phyloP scores from a whole-genome alignment of 2,329 filamentous ascomycete species.

The Trichoderma sp. region DNA sequence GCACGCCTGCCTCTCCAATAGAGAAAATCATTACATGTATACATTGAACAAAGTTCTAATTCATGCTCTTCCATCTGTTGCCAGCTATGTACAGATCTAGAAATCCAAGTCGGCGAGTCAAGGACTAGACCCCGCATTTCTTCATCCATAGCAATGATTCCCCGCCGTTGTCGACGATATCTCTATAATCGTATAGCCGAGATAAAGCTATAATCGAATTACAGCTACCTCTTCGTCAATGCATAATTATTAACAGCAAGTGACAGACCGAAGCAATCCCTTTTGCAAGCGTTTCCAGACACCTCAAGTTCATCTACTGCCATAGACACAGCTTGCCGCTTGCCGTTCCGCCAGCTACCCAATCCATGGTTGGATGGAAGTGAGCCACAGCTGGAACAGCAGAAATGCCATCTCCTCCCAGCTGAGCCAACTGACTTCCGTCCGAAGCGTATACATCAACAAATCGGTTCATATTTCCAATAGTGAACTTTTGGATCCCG shows the following conservation, averaged over 20 bases:
- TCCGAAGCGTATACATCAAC: slow-evolving; percentile 84
- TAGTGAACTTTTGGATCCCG: slow-evolving; percentile 81
- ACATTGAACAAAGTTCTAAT: background rate
- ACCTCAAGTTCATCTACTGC: slow-evolving; percentile 55
- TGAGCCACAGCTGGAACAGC: slow-evolving; percentile 91
- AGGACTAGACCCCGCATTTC: background rate
- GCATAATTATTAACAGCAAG: background rate
- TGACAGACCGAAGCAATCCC: background rate
- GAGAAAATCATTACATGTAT: background rate
- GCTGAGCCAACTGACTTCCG: slow-evolving; percentile 84
- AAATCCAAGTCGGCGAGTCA: background rate
- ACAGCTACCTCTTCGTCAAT: background rate
- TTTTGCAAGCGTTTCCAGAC: background rate
- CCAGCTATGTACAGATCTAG: slow-evolving; percentile 1
- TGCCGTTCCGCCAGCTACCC: slow-evolving; percentile 89
- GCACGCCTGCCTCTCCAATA: background rate
- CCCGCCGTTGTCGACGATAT: background rate
- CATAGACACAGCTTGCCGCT: slow-evolving; percentile 93
- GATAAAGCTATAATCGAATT: background rate
- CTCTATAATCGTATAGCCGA: background rate
- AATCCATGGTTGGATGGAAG: slow-evolving; percentile 84
- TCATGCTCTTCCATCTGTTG: background rate
- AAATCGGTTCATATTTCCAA: slow-evolving; percentile 98
- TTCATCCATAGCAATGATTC: background rate
- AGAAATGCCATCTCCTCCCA: slow-evolving; percentile 86